Base-by-base conservation (phyloP, 768 basidiomycete genomes). In the Suillus americanus region DNA sequence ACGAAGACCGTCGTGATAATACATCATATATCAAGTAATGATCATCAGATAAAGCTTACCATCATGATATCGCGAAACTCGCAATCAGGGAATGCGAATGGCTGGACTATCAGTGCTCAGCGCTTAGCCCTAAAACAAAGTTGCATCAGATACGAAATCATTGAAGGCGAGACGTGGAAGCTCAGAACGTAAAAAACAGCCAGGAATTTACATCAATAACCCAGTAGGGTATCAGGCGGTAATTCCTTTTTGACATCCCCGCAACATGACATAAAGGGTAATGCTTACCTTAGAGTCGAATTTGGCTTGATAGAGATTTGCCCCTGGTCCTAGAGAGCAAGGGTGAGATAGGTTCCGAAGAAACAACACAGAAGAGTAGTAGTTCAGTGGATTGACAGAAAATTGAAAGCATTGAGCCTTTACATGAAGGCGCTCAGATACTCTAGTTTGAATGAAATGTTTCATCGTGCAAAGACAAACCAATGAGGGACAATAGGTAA, bases 1-100 rank as follows among this genome's bases (percentile, higher is more conserved):
- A 92, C 91, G 91, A 91, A 92, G 91, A 93, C 91, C 91, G 91
- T 93, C 91, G 91, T 92, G 90, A 88, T 87, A 82, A 59, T 85
- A 76, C 89, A 91, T 91, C 89, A 89, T 87, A 62, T 23, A 66
- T 65, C 73, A 64, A 54, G 43, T 18, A 45, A 60, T 45, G 38
- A 61, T 61, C 62, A 43, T 61, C 4, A 41, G 46, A 64, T 59
- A 25, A 18, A 9, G 80, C 81, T 79, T 71, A 85, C 81, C 38
- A 37, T 63, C 30, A 66, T 66, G 62, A 20, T 4, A 30, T 46
- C 37, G 20, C 53, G 35, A 40, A 64, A 40, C 74, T 73, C 72
- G 5, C 73, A 68, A 64, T 8, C 9, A 50, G 45, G 7, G 9
- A 23, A 20, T 25, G 23, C 9, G 25, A 35, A 13, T 25, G 40